A percentile compares a stretch with the other conserved stretches of the same genome.
These are phyloP conservation scores for Zizania palustris DNA, from an alignment of 202 grass and related monocot species.

Conservation along the genomic window DNA sequence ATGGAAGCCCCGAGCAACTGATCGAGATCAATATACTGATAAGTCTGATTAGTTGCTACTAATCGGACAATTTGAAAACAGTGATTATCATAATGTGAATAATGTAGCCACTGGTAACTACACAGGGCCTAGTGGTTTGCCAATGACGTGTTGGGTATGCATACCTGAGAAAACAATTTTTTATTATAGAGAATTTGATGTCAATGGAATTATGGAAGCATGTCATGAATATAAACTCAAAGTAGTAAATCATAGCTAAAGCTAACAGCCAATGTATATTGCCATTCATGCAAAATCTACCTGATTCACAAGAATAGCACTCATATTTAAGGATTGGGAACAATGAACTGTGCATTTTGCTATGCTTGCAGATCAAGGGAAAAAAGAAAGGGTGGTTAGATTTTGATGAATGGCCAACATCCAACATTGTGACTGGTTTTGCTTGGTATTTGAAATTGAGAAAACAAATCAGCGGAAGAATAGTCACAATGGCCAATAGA, in stretches of 20 bases:
- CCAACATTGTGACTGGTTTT: neutral
- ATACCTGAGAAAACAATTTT: neutral
- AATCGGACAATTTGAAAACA: no score
- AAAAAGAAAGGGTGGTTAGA: neutral
- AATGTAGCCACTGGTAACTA: neutral
- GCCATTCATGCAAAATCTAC: neutral
- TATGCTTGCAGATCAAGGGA: neutral
- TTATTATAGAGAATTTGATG: neutral
- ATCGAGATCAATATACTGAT: no score
- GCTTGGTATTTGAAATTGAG: slow-evolving; percentile 13
- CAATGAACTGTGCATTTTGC: neutral
- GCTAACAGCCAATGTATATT: neutral
- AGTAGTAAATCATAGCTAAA: neutral
- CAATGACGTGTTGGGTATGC: neutral
- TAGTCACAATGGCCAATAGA: neutral
- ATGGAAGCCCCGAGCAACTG: no score
- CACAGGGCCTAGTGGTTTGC: neutral
- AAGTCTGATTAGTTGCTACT: no score
- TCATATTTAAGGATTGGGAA: slow-evolving; percentile 1
- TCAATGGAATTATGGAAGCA: neutral
- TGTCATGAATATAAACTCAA: neutral
- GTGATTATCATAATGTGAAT: neutral
- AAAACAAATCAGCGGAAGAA: neutral
- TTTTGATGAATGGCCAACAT: neutral
- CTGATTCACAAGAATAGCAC: neutral